phyloP scores from a whole-genome alignment of 225 moss, liverwort and hornwort genomes.

The Pseudisothecium myosuroides region DNA sequence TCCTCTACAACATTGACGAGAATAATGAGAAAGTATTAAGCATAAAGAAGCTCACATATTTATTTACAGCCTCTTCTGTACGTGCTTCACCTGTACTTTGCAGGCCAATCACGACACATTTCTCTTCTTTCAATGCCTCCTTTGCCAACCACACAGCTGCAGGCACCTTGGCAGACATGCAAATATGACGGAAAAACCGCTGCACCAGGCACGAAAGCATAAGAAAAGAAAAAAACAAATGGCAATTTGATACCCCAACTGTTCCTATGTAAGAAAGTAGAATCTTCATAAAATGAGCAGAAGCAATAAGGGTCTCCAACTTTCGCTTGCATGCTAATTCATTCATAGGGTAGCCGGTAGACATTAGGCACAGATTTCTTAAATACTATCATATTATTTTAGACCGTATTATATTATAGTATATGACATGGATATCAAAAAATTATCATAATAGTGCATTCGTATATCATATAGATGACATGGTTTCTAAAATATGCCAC shows the following conservation, averaged over 20 bases:
- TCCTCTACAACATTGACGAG: neutral
- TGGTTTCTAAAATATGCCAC: neutral
- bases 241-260: neutral
- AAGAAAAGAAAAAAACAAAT: slow-evolving; percentile 1
- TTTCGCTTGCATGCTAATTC: neutral
- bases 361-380: neutral
- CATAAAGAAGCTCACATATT: slow-evolving; percentile 57
- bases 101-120: slow-evolving; percentile 97
- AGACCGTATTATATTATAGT: neutral
- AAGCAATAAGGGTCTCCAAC: neutral
- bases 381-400: neutral
- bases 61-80: slow-evolving; percentile 94
- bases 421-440: neutral
- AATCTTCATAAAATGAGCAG: neutral
- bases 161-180: slow-evolving; percentile 99
- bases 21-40: neutral
- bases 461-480: neutral
- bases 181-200: slow-evolving; percentile 97
- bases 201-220: slow-evolving; percentile 14
- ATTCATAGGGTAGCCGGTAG: neutral
- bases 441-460: neutral
- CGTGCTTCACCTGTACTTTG: slow-evolving; percentile 99
- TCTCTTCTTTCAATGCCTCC: slow-evolving; percentile 68
- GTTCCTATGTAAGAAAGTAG: neutral
- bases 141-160: slow-evolving; percentile 90